Conservation (phyloP, 163 green algal species). For the Scenedesmus sp. region DNA sequence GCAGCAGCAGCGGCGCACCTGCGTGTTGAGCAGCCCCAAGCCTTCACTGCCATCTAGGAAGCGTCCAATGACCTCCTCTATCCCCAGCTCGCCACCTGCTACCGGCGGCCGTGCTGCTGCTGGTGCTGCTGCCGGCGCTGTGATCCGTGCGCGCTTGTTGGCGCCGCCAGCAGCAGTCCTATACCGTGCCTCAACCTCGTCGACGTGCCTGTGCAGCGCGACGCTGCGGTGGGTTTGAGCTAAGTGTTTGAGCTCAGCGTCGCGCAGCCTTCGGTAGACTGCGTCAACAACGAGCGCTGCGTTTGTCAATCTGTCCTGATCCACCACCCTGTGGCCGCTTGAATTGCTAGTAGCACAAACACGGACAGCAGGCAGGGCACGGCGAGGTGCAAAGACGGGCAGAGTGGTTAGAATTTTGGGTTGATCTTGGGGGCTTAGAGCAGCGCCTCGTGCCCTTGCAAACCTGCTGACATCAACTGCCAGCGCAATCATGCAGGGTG, state of each 20-base stretch:
- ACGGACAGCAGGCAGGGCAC: background rate
- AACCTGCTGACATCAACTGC: too few relatives aligned
- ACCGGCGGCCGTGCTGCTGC: background rate
- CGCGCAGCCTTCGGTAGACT: background rate
- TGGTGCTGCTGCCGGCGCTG: background rate
- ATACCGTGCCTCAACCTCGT: background rate
- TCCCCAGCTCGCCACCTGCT: background rate
- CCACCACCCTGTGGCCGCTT: background rate
- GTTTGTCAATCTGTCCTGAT: background rate
- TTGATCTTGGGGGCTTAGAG: background rate
- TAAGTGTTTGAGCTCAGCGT: background rate
- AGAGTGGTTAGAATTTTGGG: background rate
- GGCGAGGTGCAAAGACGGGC: background rate
- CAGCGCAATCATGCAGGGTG: too few relatives aligned
- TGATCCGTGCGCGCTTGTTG: background rate
- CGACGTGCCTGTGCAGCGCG: background rate
- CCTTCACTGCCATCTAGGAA: constrained; percentile 12
- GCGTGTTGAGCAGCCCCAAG: background rate
- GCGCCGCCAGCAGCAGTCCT: background rate
- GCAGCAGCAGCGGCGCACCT: constrained; percentile 13
- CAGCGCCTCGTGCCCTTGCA: background rate
- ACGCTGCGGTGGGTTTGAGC: background rate
- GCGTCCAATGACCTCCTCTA: constrained; percentile 10
- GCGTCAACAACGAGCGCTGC: constrained; percentile 4
- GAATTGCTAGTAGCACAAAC: background rate